Base-by-base conservation (phyloP, 2,329 filamentous ascomycete genomes). In the Phialophora verrucosa region DNA sequence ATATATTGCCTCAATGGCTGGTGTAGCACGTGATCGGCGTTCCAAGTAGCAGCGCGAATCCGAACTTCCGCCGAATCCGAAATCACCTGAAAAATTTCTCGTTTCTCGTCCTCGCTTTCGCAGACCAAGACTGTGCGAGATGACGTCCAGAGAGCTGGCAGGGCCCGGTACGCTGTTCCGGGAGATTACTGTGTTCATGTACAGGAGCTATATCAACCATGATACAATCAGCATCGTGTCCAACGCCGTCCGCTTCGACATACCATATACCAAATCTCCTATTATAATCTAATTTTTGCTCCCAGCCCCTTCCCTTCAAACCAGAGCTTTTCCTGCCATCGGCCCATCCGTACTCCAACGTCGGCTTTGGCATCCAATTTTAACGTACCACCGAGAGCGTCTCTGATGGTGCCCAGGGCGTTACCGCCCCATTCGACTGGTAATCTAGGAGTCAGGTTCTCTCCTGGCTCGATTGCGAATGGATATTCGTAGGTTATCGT, bases 371-470 rank as follows among this genome's bases (percentile, higher is more conserved):
- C 92, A 78, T 93, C 91, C 66, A 98, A 78, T 77, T 90, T 91
- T 71, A 98, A 78, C 27, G 83, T 84, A 0, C 94, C 93, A 0
- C 94, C 94, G 0, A 98, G 78, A 11, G 94, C 94, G 72, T 89
- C 88, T 72, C 83, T 87, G 14, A 98, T 83, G 60, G 91, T 91
- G 49, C 92, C 92, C 27, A 71, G 53, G 72, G 94, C 96, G 1
- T 94, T 95, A 11, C 96, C 87, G 14, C 88, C 88, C 90, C 93
- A 94, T 49, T 90, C 84, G 0, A 98, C 94, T 0, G 94, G 93
- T 50, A 99, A 76, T 64, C 85, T 85, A 0, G 94, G 94, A 0
- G 90, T 91, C 63, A 85, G 80, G 1, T 89, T 91, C 0, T 86
- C 76, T 0, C 93, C 92, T 0, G 93, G 92, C 0, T 90, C 89